Evolutionary conservation across 2,329 filamentous ascomycete species (phyloP).

Genomic region (Aureobasidium vineae): DNA sequence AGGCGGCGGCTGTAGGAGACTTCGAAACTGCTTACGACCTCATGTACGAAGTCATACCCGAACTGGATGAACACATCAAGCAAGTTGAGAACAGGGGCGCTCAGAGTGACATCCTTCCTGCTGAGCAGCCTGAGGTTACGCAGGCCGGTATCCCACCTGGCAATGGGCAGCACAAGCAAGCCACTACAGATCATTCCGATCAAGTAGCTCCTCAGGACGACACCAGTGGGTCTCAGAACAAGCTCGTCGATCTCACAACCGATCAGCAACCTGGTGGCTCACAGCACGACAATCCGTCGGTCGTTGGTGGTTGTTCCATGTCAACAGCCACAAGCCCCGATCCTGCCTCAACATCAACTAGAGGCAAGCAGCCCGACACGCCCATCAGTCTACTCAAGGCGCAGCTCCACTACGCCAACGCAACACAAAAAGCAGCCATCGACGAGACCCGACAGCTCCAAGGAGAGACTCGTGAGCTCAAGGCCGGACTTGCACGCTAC

Average conservation of each 20-base stretch:
- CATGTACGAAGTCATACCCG: too few relatives aligned
- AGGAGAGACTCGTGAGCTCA: background rate
- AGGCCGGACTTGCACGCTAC: background rate
- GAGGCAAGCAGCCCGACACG: background rate
- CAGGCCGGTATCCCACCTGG: too few relatives aligned
- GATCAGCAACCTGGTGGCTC: background rate
- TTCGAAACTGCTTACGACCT: too few relatives aligned
- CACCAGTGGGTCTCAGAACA: background rate
- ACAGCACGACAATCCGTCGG: background rate
- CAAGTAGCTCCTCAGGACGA: background rate
- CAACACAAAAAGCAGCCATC: background rate
- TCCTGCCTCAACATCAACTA: background rate
- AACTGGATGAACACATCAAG: too few relatives aligned
- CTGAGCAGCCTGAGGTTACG: too few relatives aligned
- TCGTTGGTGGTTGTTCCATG: background rate
- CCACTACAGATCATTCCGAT: too few relatives aligned
- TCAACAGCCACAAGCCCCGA: background rate
- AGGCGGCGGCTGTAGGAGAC: too few relatives aligned
- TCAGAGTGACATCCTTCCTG: too few relatives aligned
- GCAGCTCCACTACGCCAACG: background rate
- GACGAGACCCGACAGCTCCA: background rate
- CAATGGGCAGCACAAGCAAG: too few relatives aligned
- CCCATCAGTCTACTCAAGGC: background rate
- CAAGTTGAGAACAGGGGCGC: too few relatives aligned
- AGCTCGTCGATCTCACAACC: background rate